Conservation (phyloP, 768 basidiomycete species). For the Suillus hirtellus region DNA sequence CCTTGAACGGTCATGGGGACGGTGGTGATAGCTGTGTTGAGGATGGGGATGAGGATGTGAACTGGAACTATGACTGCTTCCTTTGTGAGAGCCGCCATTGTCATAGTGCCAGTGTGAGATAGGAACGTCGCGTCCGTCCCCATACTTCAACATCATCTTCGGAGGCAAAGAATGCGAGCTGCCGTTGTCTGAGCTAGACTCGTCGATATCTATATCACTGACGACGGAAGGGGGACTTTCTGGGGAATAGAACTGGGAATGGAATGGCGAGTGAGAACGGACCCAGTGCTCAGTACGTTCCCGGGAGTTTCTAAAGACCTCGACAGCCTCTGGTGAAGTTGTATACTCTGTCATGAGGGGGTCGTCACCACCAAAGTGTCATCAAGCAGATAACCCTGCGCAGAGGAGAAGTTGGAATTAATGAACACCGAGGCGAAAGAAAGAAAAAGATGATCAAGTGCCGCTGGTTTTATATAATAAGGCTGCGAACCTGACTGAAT, state of each 20-base stretch:
- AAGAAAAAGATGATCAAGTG: conserved; percentile 9
- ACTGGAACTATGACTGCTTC: conserved; percentile 27
- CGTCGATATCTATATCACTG: conserved; percentile 42
- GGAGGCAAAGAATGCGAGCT: conserved; percentile 57
- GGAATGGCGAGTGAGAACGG: conserved; percentile 38
- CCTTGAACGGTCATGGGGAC: conserved; percentile 39
- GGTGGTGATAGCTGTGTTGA: conserved; percentile 31
- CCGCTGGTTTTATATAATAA: conserved; percentile 25
- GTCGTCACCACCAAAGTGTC: neutral
- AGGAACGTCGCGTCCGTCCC: conserved; percentile 64
- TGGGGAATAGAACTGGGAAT: conserved; percentile 52
- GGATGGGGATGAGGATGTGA: conserved; percentile 24
- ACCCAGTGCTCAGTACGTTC: conserved; percentile 72
- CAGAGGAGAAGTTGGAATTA: conserved; percentile 4
- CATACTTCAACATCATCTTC: conserved; percentile 69
- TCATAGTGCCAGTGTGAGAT: conserved; percentile 50
- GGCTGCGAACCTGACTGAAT: conserved; percentile 16
- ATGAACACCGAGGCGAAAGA: conserved; percentile 12
- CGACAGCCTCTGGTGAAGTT: conserved; percentile 56
- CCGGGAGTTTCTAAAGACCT: conserved; percentile 57
- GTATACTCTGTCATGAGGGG: conserved; percentile 63
- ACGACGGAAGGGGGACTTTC: conserved; percentile 51
- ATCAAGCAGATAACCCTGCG: conserved; percentile 7
- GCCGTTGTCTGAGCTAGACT: conserved; percentile 40
- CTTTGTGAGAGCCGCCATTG: conserved; percentile 17